Evolutionary conservation across 495 filamentous ascomycete genomes (phyloP).

Genomic region (Aspergillus heteromorphus): DNA sequence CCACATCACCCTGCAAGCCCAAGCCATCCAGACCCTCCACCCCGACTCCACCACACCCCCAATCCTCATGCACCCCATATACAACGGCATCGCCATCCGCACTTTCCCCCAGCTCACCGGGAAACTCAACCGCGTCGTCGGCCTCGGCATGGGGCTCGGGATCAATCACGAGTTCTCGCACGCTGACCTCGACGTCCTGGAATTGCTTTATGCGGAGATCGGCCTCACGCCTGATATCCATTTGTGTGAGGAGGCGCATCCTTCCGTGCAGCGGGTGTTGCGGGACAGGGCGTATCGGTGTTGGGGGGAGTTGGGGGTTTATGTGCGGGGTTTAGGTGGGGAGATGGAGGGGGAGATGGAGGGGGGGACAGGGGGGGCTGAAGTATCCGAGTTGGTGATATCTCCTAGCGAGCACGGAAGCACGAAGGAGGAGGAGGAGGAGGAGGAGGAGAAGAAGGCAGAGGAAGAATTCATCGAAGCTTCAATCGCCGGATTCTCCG

Average conservation of each 20-base stretch:
- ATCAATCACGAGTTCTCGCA: no score
- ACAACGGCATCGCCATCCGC: background rate
- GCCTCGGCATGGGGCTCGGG: slow-evolving; percentile 13
- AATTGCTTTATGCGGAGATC: slow-evolving; percentile 1
- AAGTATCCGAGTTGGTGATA: background rate
- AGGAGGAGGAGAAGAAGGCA: background rate
- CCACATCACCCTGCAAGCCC: background rate
- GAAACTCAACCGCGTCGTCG: slow-evolving; percentile 17
- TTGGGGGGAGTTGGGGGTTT: slow-evolving; percentile 12
- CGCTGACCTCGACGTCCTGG: slow-evolving; percentile 7
- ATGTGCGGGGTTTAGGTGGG: slow-evolving; percentile 6
- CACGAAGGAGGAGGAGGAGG: background rate
- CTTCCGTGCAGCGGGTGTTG: slow-evolving; percentile 8
- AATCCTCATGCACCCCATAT: background rate
- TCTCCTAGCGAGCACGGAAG: no score
- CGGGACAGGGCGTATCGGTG: slow-evolving; percentile 8
- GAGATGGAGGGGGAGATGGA: background rate
- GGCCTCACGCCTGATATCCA: slow-evolving; percentile 11
- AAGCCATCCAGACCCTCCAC: background rate
- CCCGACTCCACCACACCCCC: background rate
- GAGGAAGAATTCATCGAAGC: slow-evolving; percentile 9
- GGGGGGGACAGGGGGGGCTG: background rate
- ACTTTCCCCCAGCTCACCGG: background rate
- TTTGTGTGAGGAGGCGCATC: slow-evolving; percentile 17
- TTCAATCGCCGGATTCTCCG: slow-evolving; percentile 13